Evolutionary conservation across 352 stramenopile species (phyloP).

Genomic region (Pythium phragmiticola): DNA sequence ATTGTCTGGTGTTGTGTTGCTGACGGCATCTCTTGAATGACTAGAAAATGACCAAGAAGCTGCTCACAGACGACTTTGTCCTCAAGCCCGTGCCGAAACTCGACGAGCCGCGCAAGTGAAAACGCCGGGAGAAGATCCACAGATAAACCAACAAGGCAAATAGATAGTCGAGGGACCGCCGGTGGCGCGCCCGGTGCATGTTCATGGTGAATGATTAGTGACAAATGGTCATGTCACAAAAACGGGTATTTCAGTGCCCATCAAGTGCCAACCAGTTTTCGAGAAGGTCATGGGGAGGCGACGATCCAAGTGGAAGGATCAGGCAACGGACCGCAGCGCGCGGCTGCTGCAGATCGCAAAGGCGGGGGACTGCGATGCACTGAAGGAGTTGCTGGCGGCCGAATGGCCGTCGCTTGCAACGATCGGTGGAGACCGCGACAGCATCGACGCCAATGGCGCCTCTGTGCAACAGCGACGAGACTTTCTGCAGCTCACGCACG

Average conservation of each 20-base stretch:
- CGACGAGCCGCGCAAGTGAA: constrained; percentile 29
- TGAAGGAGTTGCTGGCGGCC: constrained; percentile 35
- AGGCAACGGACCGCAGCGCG: constrained; percentile 30
- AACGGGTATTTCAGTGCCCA: constrained; percentile 1
- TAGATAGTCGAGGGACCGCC: background rate
- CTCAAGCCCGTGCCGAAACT: constrained; percentile 73
- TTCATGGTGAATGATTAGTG: background rate
- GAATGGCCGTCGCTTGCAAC: constrained; percentile 1
- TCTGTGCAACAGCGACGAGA: constrained; percentile 27
- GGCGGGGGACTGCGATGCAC: constrained; percentile 32
- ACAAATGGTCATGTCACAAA: constrained; percentile 10
- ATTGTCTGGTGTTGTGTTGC: background rate
- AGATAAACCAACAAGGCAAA: background rate
- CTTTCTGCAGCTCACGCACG: constrained; percentile 61
- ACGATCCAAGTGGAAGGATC: constrained; percentile 73
- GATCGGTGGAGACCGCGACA: background rate
- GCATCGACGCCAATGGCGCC: background rate
- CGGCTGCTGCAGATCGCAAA: constrained; percentile 56
- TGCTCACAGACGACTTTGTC: constrained; percentile 80
- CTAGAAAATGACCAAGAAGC: constrained; percentile 85
- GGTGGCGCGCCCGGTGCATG: no score
- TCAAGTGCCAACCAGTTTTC: background rate
- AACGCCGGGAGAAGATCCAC: background rate
- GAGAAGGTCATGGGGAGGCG: constrained; percentile 49
- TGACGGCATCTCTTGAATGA: background rate